Base-by-base conservation (phyloP, 495 filamentous ascomycete species). In the Penicillium arizonense region DNA sequence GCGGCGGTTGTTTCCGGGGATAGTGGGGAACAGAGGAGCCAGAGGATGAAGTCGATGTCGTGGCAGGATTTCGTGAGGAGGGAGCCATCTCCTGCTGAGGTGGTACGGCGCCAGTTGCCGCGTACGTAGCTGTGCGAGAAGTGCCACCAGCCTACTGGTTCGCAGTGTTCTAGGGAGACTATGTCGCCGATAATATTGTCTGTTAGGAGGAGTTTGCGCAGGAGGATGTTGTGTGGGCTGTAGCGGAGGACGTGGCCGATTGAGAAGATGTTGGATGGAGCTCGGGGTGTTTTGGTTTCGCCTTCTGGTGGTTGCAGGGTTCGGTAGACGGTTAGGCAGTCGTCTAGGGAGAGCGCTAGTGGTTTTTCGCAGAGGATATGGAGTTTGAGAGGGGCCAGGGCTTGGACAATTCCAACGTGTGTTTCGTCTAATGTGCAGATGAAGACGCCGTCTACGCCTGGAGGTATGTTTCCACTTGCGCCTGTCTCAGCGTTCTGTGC, bases 331-430 rank as follows among this genome's bases (percentile, higher is more conserved):
- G 69, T 68, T 6, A 93, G 68, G 65, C 91, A 96, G 46, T 92
- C 89, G 20, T 76, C 56, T 12, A 97, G 74, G 0, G 79, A 88
- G 2, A 88, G 88, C 2, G 90, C 89, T 14, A 98, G 75, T 0
- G 94, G 94, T 68, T 98, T 98, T 75, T 98, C 95, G 74, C 91
- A 93, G 73, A 97, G 87, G 47, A 97, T 84, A 65, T 96, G 91
- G 23, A 94, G 68, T 5, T 80, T 74, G 0, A 95, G 74, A 3
- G 80, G 77, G 3, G 86, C 84, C 28, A 96, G 74, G 0, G 79
- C 86, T 12, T 81, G 69, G 20, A 94, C 78, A n/a, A 93, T 84
- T 47, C 89, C 88, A 5, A 80, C 81, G 67, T 98, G 94, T 58
- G 86, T 85, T 65, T 96, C 87, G 67, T 98, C 94, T 20, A 90